Conservation (phyloP, 2,329 filamentous ascomycete genomes). For the Cordyceps tenuipes region DNA sequence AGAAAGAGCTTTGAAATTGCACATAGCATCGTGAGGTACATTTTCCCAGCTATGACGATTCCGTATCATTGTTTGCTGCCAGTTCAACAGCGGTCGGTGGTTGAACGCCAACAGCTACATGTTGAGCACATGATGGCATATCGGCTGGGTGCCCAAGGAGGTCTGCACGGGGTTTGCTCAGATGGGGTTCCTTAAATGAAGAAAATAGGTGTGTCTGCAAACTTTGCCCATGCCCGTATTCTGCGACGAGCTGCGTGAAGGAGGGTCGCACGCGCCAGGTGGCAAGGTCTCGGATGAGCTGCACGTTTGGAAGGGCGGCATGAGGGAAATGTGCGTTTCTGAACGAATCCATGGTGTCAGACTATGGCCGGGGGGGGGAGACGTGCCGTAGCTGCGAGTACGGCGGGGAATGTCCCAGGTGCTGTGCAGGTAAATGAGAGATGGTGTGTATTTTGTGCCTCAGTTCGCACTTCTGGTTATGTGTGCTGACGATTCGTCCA, state of each 20-base stretch:
- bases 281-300: constrained; percentile 1
- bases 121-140: background rate
- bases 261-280: constrained; percentile 1
- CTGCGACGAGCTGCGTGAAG: constrained; percentile 1
- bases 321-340: too few relatives aligned
- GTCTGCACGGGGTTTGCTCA: background rate
- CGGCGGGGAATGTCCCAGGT: background rate
- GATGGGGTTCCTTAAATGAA: background rate
- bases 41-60: background rate
- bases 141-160: too few relatives aligned
- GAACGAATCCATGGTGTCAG: background rate
- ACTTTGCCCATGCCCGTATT: background rate
- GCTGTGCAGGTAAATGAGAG: too few relatives aligned
- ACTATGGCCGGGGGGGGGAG: background rate
- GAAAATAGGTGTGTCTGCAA: background rate
- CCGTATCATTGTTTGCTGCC: background rate
- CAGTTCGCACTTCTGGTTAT: too few relatives aligned
- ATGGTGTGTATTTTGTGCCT: too few relatives aligned
- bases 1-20: background rate
- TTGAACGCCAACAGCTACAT: background rate
- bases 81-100: background rate
- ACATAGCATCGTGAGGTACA: background rate
- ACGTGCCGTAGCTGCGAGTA: background rate
- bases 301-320: background rate
- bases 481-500: background rate